A percentile compares a stretch with the other conserved stretches of the same genome.
phyloP scores from a whole-genome alignment of 2,329 filamentous ascomycete genomes.

The Verticillium tricorpus region DNA sequence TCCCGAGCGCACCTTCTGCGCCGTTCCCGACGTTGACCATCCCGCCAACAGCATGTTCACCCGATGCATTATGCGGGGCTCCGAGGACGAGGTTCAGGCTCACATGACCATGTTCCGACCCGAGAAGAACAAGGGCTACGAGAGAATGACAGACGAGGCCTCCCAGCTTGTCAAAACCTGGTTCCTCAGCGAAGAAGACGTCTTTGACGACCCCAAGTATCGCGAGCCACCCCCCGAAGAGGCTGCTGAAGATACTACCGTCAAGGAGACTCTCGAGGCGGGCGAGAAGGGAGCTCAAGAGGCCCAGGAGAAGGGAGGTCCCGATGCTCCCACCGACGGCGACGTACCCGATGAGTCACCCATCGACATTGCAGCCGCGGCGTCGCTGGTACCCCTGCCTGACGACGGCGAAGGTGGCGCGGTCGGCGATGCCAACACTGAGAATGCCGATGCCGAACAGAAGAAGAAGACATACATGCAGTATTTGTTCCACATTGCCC shows the following conservation, averaged over 20 bases:
- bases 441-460: constrained; percentile 27
- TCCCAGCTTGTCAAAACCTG: constrained; percentile 54
- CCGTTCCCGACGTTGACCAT: constrained; percentile 53
- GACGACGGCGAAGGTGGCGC: constrained; percentile 32
- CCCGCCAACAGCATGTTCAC: constrained; percentile 38
- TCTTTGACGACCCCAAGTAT: constrained; percentile 43
- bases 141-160: constrained; percentile 56
- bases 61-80: constrained; percentile 57
- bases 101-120: constrained; percentile 65
- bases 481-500: constrained; percentile 44
- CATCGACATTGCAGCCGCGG: constrained; percentile 48
- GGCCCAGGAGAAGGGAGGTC: constrained; percentile 14
- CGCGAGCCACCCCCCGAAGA: constrained; percentile 32
- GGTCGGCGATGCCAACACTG: constrained; percentile 22
- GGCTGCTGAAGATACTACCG: constrained; percentile 19
- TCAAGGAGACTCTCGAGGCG: constrained; percentile 26
- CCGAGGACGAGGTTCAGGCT: constrained; percentile 66
- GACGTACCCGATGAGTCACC: constrained; percentile 37
- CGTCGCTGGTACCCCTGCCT: constrained; percentile 43
- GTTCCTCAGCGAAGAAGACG: constrained; percentile 41
- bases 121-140: constrained; percentile 59
- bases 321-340: constrained; percentile 11
- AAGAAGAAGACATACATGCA: constrained; percentile 38
- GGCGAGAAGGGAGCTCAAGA: constrained; percentile 18
- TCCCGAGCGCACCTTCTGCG: constrained; percentile 74